Conservation (phyloP, 2,329 filamentous ascomycete genomes). For the Aspergillus novofumigatus region DNA sequence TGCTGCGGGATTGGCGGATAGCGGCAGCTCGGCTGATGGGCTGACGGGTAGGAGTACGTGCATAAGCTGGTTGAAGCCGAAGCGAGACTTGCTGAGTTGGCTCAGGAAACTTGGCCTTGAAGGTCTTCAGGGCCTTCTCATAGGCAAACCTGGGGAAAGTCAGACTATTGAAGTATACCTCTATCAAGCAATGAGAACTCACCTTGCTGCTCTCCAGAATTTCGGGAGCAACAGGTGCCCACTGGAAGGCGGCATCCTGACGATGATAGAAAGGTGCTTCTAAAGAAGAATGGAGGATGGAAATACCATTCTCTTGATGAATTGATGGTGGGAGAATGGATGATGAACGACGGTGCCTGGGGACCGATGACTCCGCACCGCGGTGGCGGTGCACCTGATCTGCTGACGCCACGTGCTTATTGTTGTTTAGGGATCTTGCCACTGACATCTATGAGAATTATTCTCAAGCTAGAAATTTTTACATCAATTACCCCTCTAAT, state of each 20-base stretch:
- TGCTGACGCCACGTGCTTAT: constrained; percentile 10
- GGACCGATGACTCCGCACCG: constrained; percentile 26
- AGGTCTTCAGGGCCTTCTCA: constrained; percentile 42
- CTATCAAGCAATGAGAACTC: constrained; percentile 17
- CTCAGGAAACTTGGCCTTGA: constrained; percentile 42
- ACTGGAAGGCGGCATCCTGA: constrained; percentile 45
- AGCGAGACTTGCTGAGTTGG: constrained; percentile 36
- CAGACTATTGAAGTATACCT: constrained; percentile 15
- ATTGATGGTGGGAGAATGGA: constrained; percentile 10
- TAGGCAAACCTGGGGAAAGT: constrained; percentile 42
- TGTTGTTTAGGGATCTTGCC: neutral
- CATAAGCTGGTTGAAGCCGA: constrained; percentile 58
- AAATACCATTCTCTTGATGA: constrained; percentile 13
- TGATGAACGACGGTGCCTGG: constrained; percentile 10
- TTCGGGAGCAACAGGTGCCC: constrained; percentile 49
- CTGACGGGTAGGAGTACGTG: constrained; percentile 53
- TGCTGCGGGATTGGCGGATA: constrained; percentile 59
- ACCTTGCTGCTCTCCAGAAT: constrained; percentile 47
- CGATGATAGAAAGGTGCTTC: constrained; percentile 1
- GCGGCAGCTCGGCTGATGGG: constrained; percentile 59
- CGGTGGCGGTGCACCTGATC: constrained; percentile 23
- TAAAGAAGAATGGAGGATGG: constrained; percentile 12
- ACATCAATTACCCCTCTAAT: neutral
- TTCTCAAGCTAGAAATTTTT: neutral
- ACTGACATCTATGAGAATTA: neutral